These are phyloP conservation scores for Trichosporon asahii DNA, from an alignment of 1,284 basidiomycete genomes.

Conservation along the genomic window DNA sequence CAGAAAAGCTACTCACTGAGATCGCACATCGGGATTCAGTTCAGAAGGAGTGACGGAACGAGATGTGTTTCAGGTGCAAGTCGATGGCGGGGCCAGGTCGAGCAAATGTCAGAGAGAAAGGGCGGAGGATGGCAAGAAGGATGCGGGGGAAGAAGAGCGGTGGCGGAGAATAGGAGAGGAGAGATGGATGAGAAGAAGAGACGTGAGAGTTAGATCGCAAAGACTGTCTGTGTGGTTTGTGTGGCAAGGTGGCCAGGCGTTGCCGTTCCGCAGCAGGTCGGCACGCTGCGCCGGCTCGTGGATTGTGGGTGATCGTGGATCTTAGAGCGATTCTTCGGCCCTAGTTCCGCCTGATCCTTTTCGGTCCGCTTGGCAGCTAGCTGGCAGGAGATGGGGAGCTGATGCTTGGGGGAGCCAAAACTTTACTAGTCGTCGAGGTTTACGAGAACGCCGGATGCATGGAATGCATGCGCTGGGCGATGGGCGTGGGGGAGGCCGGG, in stretches of 20 bases:
- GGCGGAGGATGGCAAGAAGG: not conserved
- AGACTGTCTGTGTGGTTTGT: not conserved
- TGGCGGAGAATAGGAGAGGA: not conserved
- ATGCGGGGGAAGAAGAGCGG: not conserved
- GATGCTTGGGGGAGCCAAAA: not conserved
- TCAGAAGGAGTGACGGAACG: not conserved
- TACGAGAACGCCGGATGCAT: not conserved
- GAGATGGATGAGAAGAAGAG: not conserved
- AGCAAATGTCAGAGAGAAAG: not conserved
- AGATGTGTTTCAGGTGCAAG: not conserved
- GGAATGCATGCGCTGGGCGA: not conserved
- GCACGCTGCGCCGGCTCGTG: not conserved
- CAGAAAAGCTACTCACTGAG: not conserved
- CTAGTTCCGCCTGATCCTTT: not conserved
- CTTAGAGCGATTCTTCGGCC: not conserved
- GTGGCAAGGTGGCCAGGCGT: not conserved
- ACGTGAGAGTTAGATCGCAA: not conserved
- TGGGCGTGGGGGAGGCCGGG: not conserved
- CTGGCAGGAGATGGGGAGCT: not conserved
- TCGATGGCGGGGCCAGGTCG: not conserved
- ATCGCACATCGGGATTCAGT: not conserved
- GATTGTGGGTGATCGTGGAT: not conserved
- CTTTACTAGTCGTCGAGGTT: not conserved
- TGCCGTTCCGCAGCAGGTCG: conserved; percentile 2
- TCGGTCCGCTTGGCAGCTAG: not conserved